Conservation (phyloP, 176 grass and related monocot species). For the Carex cristatella region DNA sequence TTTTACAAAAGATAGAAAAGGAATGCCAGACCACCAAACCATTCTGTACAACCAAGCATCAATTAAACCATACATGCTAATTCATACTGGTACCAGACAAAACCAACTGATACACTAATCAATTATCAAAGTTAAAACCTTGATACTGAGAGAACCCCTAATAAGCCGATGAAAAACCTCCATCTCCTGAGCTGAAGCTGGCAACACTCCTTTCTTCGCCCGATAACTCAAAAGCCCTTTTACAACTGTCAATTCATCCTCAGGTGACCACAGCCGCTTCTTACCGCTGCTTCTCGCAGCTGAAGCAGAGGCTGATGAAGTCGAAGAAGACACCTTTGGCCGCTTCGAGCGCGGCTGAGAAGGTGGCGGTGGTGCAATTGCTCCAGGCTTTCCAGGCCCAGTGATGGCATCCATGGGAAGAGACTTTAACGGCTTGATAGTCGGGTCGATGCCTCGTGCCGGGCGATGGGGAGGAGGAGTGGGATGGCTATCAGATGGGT, state of each 20-base stretch:
- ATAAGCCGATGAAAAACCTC: conserved; percentile 18
- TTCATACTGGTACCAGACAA: background rate
- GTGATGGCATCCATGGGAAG: conserved; percentile 16
- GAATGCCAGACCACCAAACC: background rate
- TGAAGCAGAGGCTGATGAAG: background rate
- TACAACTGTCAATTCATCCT: conserved; percentile 16
- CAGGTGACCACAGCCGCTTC: conserved; percentile 8
- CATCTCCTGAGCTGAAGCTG: conserved; percentile 7
- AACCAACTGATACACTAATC: background rate
- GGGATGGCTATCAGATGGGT: background rate
- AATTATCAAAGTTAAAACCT: conserved; percentile 13
- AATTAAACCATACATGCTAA: background rate
- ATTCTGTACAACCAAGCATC: background rate
- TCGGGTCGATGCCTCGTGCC: background rate
- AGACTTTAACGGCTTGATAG: conserved; percentile 21
- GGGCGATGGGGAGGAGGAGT: background rate
- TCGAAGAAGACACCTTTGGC: background rate
- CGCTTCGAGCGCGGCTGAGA: conserved; percentile 23
- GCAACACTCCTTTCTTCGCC: conserved; percentile 10
- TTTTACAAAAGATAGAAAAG: background rate
- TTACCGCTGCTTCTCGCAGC: background rate
- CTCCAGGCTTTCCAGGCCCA: background rate
- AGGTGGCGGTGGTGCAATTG: background rate
- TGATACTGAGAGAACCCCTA: conserved; percentile 8
- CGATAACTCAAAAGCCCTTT: conserved; percentile 17